Percentiles rank a stretch among this genome's conserved stretches.
Conservation (phyloP, 2,329 filamentous ascomycete species). For the Aureobasidium zeae region DNA sequence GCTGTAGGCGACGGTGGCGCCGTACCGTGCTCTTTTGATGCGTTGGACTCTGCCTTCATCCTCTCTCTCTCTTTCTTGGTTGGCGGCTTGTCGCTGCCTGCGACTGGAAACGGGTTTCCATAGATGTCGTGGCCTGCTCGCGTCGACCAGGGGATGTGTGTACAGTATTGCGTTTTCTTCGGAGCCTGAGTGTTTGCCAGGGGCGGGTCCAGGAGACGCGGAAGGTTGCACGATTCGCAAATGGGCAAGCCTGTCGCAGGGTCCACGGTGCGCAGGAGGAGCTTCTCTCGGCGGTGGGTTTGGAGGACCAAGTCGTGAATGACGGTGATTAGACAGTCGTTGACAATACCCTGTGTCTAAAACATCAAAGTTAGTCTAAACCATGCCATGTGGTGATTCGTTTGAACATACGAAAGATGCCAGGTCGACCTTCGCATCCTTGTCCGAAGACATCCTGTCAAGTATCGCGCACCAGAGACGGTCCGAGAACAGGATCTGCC, state of each 20-base stretch:
- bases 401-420: conserved; percentile 10
- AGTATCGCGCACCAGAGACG: too few relatives aligned
- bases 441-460: conserved; percentile 9
- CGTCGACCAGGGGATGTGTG: conserved; percentile 67
- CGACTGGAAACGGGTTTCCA: conserved; percentile 69
- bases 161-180: conserved; percentile 56
- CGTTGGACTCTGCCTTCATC: conserved; percentile 31
- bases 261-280: conserved; percentile 62
- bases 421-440: conserved; percentile 15
- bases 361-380: too few relatives aligned
- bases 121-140: conserved; percentile 72
- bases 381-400: too few relatives aligned
- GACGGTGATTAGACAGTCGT: conserved; percentile 67
- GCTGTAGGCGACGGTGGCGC: conserved; percentile 27
- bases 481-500: too few relatives aligned
- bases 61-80: conserved; percentile 69
- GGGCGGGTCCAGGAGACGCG: conserved; percentile 62
- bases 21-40: conserved; percentile 27
- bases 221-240: conserved; percentile 66
- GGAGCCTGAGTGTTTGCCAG: conserved; percentile 40
- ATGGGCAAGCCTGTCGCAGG: conserved; percentile 63
- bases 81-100: conserved; percentile 46
- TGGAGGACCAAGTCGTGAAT: conserved; percentile 66
- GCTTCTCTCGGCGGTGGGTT: conserved; percentile 70
- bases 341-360: conserved; percentile 53